These are phyloP conservation scores for Zygosaccharomyces kombuchaensis DNA, from an alignment of 805 yeast species.

Conservation along the genomic window DNA sequence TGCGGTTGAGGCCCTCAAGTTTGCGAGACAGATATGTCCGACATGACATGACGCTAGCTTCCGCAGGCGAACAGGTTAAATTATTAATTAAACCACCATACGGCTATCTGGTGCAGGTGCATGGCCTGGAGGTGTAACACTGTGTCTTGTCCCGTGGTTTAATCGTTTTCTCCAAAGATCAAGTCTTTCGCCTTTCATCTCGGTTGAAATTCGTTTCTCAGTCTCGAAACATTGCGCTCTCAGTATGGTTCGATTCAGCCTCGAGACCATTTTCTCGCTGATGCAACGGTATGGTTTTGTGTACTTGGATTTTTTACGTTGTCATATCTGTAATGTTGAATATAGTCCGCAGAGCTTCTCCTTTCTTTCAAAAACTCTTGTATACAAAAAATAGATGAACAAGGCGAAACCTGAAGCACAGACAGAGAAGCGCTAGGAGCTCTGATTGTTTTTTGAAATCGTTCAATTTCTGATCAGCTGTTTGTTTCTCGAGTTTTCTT, in stretches of 20 bases:
- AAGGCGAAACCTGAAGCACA: neutral
- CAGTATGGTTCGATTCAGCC: too few relatives aligned
- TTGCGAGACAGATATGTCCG: too few relatives aligned
- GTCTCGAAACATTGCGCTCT: neutral
- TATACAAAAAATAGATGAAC: constrained; percentile 1
- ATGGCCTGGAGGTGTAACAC: too few relatives aligned
- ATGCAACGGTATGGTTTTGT: neutral
- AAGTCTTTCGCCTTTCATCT: neutral
- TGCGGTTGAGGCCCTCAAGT: too few relatives aligned
- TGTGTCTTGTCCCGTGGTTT: too few relatives aligned
- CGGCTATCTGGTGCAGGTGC: too few relatives aligned
- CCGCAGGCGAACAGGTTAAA: too few relatives aligned
- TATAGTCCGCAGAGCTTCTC: constrained; percentile 5
- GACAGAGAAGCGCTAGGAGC: neutral
- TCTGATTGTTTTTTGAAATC: neutral
- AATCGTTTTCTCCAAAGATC: neutral
- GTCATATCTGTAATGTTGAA: neutral
- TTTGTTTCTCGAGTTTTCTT: neutral
- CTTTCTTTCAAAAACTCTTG: constrained; percentile 3
- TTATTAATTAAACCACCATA: too few relatives aligned
- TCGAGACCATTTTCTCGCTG: neutral
- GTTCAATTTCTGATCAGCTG: neutral
- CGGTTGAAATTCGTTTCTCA: too few relatives aligned
- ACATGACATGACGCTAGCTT: too few relatives aligned
- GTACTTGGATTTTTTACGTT: neutral